phyloP scores from a whole-genome alignment of 164 flowering plant genomes.

The Vitis rotundifolia region DNA sequence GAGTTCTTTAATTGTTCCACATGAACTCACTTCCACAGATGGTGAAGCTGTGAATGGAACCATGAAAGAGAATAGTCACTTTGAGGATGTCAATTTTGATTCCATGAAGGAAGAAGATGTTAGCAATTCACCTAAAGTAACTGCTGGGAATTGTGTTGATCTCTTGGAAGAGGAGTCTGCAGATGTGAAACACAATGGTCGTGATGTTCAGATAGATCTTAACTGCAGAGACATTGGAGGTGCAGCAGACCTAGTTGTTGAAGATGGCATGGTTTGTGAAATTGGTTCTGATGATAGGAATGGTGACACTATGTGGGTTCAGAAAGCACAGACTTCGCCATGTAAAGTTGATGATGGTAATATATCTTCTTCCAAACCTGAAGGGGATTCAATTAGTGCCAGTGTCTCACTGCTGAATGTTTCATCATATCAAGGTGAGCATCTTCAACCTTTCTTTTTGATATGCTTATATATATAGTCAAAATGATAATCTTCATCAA shows the following conservation, averaged over 20 bases:
- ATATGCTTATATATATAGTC: too few species aligned
- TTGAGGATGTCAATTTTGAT: neutral
- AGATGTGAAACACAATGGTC: neutral
- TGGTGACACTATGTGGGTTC: neutral
- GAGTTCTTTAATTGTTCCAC: too few species aligned
- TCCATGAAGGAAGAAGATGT: neutral
- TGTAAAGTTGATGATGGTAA: neutral
- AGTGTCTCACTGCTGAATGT: neutral
- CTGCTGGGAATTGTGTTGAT: neutral
- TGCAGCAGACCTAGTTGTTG: neutral
- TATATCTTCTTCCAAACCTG: neutral
- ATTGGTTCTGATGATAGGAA: neutral
- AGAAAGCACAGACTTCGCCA: neutral
- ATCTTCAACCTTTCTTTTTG: neutral
- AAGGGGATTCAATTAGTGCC: neutral
- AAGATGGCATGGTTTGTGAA: neutral
- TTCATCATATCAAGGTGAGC: constrained; percentile 1
- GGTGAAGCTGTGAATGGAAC: neutral
- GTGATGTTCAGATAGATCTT: neutral
- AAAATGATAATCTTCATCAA: too few species aligned
- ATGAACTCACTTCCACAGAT: too few species aligned
- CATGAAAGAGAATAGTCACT: neutral
- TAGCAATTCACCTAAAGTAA: neutral
- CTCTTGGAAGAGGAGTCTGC: neutral
- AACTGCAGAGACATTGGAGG: neutral